Evolutionary conservation across 2,329 filamentous ascomycete genomes (phyloP).

Genomic region (Colletotrichum musae): DNA sequence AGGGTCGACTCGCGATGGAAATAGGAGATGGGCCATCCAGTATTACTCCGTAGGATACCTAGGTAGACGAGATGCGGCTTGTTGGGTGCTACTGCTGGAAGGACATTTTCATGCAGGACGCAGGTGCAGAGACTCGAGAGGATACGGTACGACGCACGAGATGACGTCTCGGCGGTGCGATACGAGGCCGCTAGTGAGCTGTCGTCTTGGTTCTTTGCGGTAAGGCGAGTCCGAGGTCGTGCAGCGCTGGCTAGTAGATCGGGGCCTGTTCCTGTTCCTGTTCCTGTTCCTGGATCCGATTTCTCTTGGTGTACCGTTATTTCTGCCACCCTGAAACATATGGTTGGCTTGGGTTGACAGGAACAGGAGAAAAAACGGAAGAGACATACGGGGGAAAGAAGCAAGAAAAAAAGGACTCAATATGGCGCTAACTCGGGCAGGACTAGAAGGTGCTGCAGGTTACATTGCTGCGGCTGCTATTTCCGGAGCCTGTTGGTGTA

Average conservation of each 20-base stretch:
- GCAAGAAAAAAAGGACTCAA: neutral
- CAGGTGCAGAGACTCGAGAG: too few species aligned
- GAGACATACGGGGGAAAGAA: neutral
- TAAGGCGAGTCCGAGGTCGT: neutral
- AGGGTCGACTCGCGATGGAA: neutral
- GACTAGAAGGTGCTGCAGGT: slow-evolving; percentile 30
- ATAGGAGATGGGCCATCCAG: neutral
- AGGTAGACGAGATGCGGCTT: too few species aligned
- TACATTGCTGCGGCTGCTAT: slow-evolving; percentile 14
- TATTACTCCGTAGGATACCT: too few species aligned
- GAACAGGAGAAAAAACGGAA: neutral
- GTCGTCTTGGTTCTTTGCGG: neutral
- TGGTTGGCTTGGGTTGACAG: neutral
- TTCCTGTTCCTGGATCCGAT: slow-evolving; percentile 29
- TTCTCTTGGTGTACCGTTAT: neutral
- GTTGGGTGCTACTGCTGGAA: too few species aligned
- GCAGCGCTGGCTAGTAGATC: too few species aligned
- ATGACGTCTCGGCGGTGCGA: slow-evolving; percentile 22
- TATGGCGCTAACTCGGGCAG: neutral
- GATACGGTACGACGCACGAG: neutral
- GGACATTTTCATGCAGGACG: too few species aligned
- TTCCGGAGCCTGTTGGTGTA: slow-evolving; percentile 9
- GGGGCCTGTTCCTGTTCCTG: too few species aligned
- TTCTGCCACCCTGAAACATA: slow-evolving; percentile 6
- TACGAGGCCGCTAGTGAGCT: slow-evolving; percentile 26